Evolutionary conservation across 108 stramenopile species (phyloP).

Genomic region (Schizochytrium sp.): DNA sequence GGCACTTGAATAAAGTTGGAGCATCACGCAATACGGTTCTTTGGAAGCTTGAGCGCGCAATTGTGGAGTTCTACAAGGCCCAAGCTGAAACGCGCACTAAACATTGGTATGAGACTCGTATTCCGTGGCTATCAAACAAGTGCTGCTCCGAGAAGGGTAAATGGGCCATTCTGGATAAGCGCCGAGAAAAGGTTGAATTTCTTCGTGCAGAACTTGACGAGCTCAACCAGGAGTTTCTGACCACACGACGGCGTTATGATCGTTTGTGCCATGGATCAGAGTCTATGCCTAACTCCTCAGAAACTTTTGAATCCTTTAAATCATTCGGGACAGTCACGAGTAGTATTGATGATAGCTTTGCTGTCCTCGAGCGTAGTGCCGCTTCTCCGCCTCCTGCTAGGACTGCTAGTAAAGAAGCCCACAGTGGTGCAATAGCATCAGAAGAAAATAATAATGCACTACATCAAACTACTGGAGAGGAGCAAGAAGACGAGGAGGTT

Average conservation of each 20-base stretch:
- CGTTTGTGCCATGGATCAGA: neutral
- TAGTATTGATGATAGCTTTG: neutral
- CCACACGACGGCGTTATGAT: neutral
- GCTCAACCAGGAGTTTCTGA: neutral
- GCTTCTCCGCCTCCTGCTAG: too few species aligned
- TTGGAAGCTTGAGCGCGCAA: constrained; percentile 40
- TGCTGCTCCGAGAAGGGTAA: too few species aligned
- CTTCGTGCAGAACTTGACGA: neutral
- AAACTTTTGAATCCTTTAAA: neutral
- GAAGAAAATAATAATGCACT: neutral
- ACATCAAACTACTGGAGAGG: neutral
- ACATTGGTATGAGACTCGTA: too few species aligned
- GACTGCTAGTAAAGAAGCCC: too few species aligned
- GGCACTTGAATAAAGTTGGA: neutral
- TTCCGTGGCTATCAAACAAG: too few species aligned
- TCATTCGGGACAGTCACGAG: neutral
- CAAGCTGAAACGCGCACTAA: neutral
- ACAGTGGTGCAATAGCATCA: neutral
- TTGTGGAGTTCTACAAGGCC: neutral
- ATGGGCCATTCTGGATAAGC: neutral
- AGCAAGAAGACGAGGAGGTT: neutral
- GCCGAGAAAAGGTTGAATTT: neutral
- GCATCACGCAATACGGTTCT: neutral
- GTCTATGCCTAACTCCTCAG: neutral
- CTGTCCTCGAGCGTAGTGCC: neutral